Evolutionary conservation across 306 rosid species (phyloP), one percentile per base, ranked within the genome.

Genomic region (Vicia faba): DNA sequence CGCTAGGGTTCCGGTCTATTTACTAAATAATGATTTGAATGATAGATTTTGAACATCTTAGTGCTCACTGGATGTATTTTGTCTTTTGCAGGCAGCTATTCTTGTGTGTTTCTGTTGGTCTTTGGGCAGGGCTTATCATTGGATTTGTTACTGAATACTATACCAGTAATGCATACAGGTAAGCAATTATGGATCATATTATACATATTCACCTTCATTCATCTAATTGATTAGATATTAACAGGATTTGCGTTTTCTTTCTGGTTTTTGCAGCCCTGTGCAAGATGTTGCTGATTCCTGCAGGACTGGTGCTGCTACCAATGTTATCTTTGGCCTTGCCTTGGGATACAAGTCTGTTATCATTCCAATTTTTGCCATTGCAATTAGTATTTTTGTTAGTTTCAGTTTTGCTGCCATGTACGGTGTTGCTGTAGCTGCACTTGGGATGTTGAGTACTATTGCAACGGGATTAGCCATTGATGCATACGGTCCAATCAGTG

Each of bases 341-440:
- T 84, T 93, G 95, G 99, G 99, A 81, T 90, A 93, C 88, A 93
- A 90, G 75, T 93, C 97, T 12, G 99, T 93, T 75, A 93, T 93
- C 16, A 90, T 93, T 77, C 99, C 97, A 12, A 93, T 90, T 38
- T 86, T 93, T 70, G 99, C 97, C n/a, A 93, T 93, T 72, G 96
- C 99, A 9, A 41, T 76, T 41, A 83, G 97, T 75, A 93, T 88
- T 77, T 93, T 82, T 79, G 89, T 93, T 64, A 88, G 99, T 75
- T 93, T 93, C 84, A 86, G 88, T 76, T 90, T 90, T 74, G 97
- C 97, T 77, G 97, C 97, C 68, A 90, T 93, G 97, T 93, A 93
- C 46, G 99, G 99, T 70, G 82, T 93, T 68, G 99, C 99, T 4
- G 84, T 93, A 15, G 97, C 99, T 48, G 99, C 99, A 5, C 99